Percentiles rank a stretch among this genome's conserved stretches.
phyloP scores from a whole-genome alignment of 108 stramenopile species.

The Cyclotella distinguenda region DNA sequence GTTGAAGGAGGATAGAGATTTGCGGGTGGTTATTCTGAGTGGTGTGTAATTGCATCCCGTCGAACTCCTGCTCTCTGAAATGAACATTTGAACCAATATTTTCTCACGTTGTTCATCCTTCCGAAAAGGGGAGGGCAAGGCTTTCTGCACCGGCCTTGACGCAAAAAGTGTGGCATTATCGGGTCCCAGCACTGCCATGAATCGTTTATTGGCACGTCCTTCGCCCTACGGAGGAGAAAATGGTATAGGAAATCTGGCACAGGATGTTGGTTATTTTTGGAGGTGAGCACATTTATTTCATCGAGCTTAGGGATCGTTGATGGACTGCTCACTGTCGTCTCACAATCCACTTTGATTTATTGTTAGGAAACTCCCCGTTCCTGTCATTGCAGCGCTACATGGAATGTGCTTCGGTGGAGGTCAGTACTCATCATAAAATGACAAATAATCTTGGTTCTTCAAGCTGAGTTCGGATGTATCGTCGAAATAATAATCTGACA shows the following conservation, averaged over 20 bases:
- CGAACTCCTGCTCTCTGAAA: background rate
- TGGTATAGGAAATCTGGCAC: constrained; percentile 77
- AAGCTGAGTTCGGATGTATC: too few species aligned
- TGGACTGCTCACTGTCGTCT: too few species aligned
- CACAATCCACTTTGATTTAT: background rate
- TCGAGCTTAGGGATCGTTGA: too few species aligned
- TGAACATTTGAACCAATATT: background rate
- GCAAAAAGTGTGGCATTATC: constrained; percentile 55
- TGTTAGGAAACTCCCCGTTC: constrained; percentile 65
- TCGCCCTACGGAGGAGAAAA: constrained; percentile 52
- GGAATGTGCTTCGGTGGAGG: constrained; percentile 91
- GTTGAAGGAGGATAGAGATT: constrained; percentile 45
- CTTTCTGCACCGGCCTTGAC: constrained; percentile 88
- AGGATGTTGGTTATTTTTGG: constrained; percentile 87
- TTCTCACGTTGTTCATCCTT: background rate
- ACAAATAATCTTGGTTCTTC: background rate
- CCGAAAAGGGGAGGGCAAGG: constrained; percentile 49
- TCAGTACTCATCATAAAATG: background rate
- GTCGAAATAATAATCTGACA: too few species aligned
- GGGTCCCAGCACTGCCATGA: constrained; percentile 31
- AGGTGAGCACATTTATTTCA: constrained; percentile 21
- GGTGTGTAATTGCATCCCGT: constrained; percentile 26
- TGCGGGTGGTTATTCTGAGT: constrained; percentile 71
- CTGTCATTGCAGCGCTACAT: constrained; percentile 84
- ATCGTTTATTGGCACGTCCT: constrained; percentile 60